Conservation (phyloP, 2,329 filamentous ascomycete genomes). For the Nigrograna mackinnonii region DNA sequence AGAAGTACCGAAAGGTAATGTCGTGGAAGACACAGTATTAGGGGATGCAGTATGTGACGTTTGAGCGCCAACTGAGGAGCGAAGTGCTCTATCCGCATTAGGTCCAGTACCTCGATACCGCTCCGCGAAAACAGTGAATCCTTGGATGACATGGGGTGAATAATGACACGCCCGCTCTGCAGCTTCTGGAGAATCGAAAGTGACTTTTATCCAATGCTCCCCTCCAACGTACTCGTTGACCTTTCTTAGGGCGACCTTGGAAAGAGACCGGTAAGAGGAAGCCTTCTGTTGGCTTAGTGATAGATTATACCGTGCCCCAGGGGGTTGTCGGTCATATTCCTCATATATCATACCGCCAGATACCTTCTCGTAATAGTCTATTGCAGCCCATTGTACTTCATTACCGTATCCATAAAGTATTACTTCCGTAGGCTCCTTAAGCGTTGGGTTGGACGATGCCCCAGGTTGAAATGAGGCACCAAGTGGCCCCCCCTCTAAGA, state of each 20-base stretch:
- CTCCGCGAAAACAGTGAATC: constrained; percentile 53
- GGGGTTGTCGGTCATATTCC: constrained; percentile 88
- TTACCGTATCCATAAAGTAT: constrained; percentile 81
- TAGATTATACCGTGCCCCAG: constrained; percentile 71
- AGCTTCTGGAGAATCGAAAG: constrained; percentile 53
- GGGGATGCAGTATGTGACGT: constrained; percentile 35
- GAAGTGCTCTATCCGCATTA: constrained; percentile 46
- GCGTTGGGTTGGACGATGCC: constrained; percentile 39
- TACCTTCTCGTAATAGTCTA: constrained; percentile 85
- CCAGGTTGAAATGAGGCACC: constrained; percentile 28
- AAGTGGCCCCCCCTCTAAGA: constrained; percentile 30
- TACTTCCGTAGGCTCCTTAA: constrained; percentile 72
- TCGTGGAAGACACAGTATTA: constrained; percentile 38
- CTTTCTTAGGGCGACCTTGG: constrained; percentile 72
- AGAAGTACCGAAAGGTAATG: constrained; percentile 26
- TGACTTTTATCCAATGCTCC: constrained; percentile 80
- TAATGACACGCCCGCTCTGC: constrained; percentile 53
- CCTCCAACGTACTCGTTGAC: constrained; percentile 83
- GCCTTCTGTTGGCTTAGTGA: constrained; percentile 74
- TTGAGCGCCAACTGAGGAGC: constrained; percentile 33
- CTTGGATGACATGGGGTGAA: constrained; percentile 51
- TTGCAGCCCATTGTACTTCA: constrained; percentile 75
- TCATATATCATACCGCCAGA: constrained; percentile 83
- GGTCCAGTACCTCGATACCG: constrained; percentile 50
- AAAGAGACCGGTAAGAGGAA: constrained; percentile 69